Conservation (phyloP, 768 basidiomycete species). For the Cantharellus cinnabarinus region DNA sequence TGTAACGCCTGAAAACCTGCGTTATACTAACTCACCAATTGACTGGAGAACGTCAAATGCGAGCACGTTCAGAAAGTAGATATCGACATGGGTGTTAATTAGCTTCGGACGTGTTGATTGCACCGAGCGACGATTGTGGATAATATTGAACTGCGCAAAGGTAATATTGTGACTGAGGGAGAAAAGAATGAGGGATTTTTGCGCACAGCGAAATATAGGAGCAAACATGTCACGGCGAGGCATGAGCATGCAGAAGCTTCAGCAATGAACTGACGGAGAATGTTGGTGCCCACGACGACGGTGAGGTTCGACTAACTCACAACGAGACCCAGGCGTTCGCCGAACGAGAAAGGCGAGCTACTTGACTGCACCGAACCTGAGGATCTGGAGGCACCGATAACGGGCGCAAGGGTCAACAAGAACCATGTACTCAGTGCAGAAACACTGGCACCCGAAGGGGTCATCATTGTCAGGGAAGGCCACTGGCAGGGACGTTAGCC, state of each 20-base stretch:
- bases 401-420: too few relatives aligned
- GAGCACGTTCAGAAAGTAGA: not conserved
- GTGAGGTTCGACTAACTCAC: not conserved
- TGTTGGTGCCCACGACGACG: too few relatives aligned
- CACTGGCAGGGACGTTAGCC: too few relatives aligned
- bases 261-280: not conserved
- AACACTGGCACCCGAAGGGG: too few relatives aligned
- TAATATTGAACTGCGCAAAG: not conserved
- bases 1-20: not conserved
- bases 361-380: too few relatives aligned
- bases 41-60: not conserved
- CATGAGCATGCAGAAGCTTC: not conserved
- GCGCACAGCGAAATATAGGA: not conserved
- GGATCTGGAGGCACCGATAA: too few relatives aligned
- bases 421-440: too few relatives aligned
- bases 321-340: not conserved
- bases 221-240: not conserved
- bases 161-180: not conserved
- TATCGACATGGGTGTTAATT: not conserved
- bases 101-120: not conserved
- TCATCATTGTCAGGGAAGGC: too few relatives aligned
- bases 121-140: not conserved
- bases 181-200: not conserved
- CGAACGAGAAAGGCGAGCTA: not conserved
- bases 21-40: not conserved